Evolutionary conservation across 176 grass and related monocot species (phyloP).

Genomic region (Dendrocalamus sinicus): DNA sequence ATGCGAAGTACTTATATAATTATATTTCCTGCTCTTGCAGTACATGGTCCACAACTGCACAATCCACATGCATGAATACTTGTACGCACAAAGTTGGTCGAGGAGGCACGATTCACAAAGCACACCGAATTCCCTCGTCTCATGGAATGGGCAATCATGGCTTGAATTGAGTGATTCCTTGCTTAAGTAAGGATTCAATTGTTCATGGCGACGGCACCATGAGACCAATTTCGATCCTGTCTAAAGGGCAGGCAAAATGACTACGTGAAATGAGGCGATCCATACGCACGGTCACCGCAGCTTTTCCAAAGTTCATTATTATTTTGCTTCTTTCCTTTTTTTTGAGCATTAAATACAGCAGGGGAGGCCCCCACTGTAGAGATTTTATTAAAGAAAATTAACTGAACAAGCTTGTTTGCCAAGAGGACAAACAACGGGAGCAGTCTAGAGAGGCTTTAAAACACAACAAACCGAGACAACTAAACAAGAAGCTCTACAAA

Average conservation of each 20-base stretch:
- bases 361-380: too few relatives aligned
- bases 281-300: slow-evolving; percentile 41
- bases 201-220: slow-evolving; percentile 27
- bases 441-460: too few relatives aligned
- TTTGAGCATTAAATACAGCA: too few relatives aligned
- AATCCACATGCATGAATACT: not conserved
- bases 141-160: slow-evolving; percentile 26
- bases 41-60: not conserved
- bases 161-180: slow-evolving; percentile 27
- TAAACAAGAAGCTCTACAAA: too few relatives aligned
- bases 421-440: too few relatives aligned
- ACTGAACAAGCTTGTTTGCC: too few relatives aligned
- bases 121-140: not conserved
- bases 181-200: slow-evolving; percentile 41
- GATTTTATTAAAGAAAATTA: too few relatives aligned
- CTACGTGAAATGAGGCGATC: slow-evolving; percentile 50
- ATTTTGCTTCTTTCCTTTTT: slow-evolving; percentile 26
- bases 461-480: too few relatives aligned
- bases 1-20: not conserved
- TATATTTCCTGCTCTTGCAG: slow-evolving; percentile 6
- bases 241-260: slow-evolving; percentile 46
- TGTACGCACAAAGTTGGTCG: not conserved
- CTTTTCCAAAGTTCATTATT: slow-evolving; percentile 38
- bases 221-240: slow-evolving; percentile 16
- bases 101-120: not conserved